A percentile compares a stretch with the other conserved stretches of the same genome.
These are phyloP conservation scores for Terfezia boudieri DNA, from an alignment of 495 filamentous ascomycete genomes.

Conservation along the genomic window DNA sequence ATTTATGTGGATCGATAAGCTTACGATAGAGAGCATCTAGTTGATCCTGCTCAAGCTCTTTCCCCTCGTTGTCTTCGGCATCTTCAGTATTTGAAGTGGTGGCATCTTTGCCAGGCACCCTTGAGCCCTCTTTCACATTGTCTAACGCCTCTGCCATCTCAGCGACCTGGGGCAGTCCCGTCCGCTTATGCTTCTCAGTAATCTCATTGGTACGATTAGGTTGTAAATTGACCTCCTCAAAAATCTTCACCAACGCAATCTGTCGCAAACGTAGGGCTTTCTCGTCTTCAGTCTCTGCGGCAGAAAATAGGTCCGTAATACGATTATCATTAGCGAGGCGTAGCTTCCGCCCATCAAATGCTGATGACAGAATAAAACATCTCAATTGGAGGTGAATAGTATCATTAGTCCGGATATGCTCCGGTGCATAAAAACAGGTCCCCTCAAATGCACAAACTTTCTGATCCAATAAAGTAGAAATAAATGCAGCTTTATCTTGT, in stretches of 20 bases:
- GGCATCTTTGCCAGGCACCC: not conserved
- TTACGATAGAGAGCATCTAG: constrained; percentile 60
- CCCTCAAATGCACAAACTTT: constrained; percentile 74
- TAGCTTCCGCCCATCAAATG: constrained; percentile 41
- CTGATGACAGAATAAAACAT: constrained; percentile 49
- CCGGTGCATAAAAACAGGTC: constrained; percentile 72
- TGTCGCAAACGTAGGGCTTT: constrained; percentile 65
- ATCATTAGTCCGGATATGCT: constrained; percentile 67
- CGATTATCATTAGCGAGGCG: constrained; percentile 44
- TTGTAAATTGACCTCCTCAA: constrained; percentile 66
- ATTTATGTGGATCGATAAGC: not conserved
- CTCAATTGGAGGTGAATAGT: constrained; percentile 73
- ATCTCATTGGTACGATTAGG: constrained; percentile 51
- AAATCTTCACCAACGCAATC: constrained; percentile 66
- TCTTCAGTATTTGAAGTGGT: constrained; percentile 18
- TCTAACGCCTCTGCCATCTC: constrained; percentile 66
- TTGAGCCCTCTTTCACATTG: constrained; percentile 9
- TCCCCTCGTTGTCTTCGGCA: constrained; percentile 40
- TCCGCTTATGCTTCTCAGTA: constrained; percentile 52
- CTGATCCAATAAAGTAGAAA: constrained; percentile 81
- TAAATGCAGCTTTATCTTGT: constrained; percentile 78
- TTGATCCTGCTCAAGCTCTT: constrained; percentile 87
- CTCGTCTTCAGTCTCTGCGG: constrained; percentile 70
- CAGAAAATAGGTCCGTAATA: constrained; percentile 39
- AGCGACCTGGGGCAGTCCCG: constrained; percentile 64